These are phyloP conservation scores for Pyrenopolyporus hunteri DNA, from an alignment of 495 filamentous ascomycete species.

Conservation along the genomic window DNA sequence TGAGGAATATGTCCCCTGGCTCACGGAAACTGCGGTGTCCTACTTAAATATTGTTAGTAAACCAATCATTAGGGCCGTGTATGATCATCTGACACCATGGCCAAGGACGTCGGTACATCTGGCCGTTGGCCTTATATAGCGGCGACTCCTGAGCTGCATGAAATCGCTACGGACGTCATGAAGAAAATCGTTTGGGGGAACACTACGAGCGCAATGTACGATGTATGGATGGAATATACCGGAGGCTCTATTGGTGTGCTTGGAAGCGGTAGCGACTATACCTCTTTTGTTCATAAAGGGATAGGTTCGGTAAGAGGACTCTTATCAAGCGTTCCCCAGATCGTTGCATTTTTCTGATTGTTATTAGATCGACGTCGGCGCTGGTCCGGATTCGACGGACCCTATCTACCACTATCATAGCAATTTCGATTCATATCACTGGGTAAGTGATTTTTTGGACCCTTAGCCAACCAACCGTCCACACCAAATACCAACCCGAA, in stretches of 20 bases:
- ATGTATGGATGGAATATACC: conserved; percentile 59
- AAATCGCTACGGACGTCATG: conserved; percentile 68
- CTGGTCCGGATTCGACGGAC: conserved; percentile 56
- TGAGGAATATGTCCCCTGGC: conserved; percentile 84
- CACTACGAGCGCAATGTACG: conserved; percentile 70
- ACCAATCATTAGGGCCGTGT: background rate
- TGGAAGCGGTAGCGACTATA: conserved; percentile 83
- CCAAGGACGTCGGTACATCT: conserved; percentile 69
- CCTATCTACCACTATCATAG: conserved; percentile 73
- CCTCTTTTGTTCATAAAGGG: conserved; percentile 82
- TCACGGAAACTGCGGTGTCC: conserved; percentile 72
- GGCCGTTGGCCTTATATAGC: conserved; percentile 70
- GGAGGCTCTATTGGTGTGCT: conserved; percentile 57
- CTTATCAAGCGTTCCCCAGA: conserved; percentile 40
- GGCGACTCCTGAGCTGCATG: conserved; percentile 78
- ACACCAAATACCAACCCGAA: background rate
- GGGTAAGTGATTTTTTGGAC: conserved; percentile 46
- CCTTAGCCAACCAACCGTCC: background rate
- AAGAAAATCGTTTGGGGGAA: conserved; percentile 75
- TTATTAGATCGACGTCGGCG: conserved; percentile 69
- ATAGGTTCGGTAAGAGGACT: conserved; percentile 73
- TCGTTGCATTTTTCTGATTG: background rate
- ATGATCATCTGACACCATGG: background rate
- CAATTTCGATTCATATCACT: conserved; percentile 85
- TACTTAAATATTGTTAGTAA: conserved; percentile 73